Conservation (phyloP, 371 early-diverging fungal genomes). For the Ordospora colligata region DNA sequence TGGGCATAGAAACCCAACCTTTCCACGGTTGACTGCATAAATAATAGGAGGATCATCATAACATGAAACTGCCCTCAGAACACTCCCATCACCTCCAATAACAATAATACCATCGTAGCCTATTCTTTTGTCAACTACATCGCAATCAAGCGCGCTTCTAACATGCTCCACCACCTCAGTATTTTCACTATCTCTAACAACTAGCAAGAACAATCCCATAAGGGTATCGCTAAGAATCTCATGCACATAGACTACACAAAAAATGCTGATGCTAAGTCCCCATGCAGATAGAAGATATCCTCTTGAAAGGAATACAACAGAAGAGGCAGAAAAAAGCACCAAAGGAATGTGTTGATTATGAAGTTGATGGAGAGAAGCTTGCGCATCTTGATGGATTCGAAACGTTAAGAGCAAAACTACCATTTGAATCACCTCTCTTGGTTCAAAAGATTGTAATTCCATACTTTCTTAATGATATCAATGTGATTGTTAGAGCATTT, state of each 20-base stretch:
- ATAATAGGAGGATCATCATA: slow-evolving; percentile 29
- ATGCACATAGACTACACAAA: neutral
- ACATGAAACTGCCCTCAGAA: slow-evolving; percentile 17
- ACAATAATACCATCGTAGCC: slow-evolving; percentile 24
- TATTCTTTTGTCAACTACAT: neutral
- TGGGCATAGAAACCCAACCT: slow-evolving; percentile 39
- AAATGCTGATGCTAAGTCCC: neutral
- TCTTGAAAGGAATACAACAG: slow-evolving; percentile 30
- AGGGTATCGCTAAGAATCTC: neutral
- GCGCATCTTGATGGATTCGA: neutral
- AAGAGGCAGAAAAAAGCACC: neutral
- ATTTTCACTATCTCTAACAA: neutral
- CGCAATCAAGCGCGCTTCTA: neutral
- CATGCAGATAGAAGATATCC: slow-evolving; percentile 21
- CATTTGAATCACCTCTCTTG: neutral
- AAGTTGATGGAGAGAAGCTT: neutral
- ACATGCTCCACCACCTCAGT: neutral
- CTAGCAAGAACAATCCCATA: neutral
- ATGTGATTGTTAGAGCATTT: slow-evolving; percentile 50
- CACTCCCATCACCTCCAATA: slow-evolving; percentile 53
- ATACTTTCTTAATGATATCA: slow-evolving; percentile 31
- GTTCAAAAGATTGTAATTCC: slow-evolving; percentile 51
- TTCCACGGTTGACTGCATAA: slow-evolving; percentile 43
- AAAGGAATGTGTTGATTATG: neutral
- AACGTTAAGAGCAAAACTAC: neutral